Conservation (phyloP, 768 basidiomycete species). For the Steccherinum ochraceum region DNA sequence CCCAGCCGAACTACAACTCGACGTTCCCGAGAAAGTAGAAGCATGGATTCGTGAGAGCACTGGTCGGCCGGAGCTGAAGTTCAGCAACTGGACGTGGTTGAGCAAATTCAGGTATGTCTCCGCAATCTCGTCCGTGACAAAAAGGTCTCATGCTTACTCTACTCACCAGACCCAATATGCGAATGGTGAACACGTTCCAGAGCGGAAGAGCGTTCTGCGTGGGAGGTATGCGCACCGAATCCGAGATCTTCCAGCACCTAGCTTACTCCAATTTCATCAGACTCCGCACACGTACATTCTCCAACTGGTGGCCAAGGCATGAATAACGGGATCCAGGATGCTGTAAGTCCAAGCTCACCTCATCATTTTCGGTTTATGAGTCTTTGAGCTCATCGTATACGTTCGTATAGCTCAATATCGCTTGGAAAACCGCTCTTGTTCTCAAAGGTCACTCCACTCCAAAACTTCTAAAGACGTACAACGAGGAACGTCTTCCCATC, state of each 20-base stretch:
- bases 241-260: neutral
- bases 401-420: conserved; percentile 20
- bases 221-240: conserved; percentile 1
- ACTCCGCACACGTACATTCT: conserved; percentile 9
- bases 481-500: conserved; percentile 24
- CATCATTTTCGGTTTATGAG: no score
- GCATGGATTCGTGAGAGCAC: no score
- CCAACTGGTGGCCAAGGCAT: conserved; percentile 13
- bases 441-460: conserved; percentile 19
- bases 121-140: no score
- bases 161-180: conserved; percentile 7
- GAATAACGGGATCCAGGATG: conserved; percentile 15
- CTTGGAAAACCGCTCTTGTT: conserved; percentile 26
- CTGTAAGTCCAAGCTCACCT: conserved; percentile 9
- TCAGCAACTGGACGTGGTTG: no score
- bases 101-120: no score
- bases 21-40: no score
- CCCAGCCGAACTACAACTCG: no score
- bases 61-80: no score
- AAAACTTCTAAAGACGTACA: conserved; percentile 21
- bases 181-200: conserved; percentile 5
- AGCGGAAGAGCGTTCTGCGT: conserved; percentile 4
- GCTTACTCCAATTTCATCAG: no score
- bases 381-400: neutral
- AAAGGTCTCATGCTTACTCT: neutral